Percentiles rank a stretch among this genome's conserved stretches.
Evolutionary conservation across 306 rosid genomes (phyloP).

Genomic region (Glycine latifolia): DNA sequence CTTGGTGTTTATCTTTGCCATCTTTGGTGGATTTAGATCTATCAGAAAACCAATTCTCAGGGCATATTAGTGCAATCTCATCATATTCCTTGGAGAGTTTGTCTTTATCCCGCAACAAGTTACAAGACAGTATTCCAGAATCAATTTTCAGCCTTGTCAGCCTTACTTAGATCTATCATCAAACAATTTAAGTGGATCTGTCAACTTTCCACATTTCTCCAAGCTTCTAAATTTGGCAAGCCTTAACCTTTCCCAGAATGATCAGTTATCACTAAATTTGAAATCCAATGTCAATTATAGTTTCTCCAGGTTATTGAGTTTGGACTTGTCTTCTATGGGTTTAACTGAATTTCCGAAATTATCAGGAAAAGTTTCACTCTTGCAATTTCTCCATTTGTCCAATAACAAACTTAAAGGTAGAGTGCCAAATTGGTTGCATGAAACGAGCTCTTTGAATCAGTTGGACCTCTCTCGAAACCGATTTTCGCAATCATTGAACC

Average conservation of each 20-base stretch:
- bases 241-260: not conserved
- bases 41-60: not conserved
- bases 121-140: not conserved
- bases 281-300: not conserved
- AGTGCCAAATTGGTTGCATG: too few relatives aligned
- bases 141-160: not conserved
- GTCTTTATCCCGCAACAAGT: not conserved
- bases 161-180: not conserved
- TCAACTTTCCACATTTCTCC: not conserved
- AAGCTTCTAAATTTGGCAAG: not conserved
- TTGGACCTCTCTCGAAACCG: too few relatives aligned
- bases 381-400: not conserved
- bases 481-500: too few relatives aligned
- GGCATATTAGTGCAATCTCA: not conserved
- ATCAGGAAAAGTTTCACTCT: not conserved
- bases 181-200: not conserved
- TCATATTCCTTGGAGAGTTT: not conserved
- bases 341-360: not conserved
- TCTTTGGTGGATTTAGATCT: not conserved
- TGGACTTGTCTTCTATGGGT: not conserved
- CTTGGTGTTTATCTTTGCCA: conserved; percentile 27
- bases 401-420: too few relatives aligned
- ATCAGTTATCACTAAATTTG: not conserved
- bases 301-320: not conserved
- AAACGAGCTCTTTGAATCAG: too few relatives aligned